Conservation (phyloP, 2,329 filamentous ascomycete genomes). For the Neurospora sp. region DNA sequence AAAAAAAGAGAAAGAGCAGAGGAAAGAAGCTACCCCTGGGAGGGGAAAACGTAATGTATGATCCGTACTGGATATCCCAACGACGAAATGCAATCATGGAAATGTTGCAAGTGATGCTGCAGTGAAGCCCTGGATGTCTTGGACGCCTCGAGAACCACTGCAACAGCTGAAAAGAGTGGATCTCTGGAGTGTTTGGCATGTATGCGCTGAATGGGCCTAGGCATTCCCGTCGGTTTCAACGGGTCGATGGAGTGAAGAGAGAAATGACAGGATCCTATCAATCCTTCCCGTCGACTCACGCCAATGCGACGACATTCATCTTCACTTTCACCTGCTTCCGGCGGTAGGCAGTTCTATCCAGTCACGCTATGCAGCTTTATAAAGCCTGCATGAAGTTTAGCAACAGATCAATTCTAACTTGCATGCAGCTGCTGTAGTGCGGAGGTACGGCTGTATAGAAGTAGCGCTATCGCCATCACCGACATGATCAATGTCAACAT, state of each 20-base stretch:
- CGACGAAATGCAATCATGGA: neutral
- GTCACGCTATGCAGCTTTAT: neutral
- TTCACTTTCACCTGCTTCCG: neutral
- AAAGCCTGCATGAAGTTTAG: neutral
- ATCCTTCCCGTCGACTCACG: neutral
- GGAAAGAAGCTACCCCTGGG: neutral
- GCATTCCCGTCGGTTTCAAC: neutral
- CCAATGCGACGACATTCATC: neutral
- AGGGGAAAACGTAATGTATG: neutral
- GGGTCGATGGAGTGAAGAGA: neutral
- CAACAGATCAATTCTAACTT: neutral
- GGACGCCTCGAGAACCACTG: neutral
- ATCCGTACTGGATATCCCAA: neutral
- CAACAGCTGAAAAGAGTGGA: neutral
- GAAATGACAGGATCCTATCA: neutral
- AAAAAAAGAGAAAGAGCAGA: neutral
- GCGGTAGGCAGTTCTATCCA: neutral
- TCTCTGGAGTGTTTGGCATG: neutral
- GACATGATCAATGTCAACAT: neutral
- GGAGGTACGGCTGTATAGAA: neutral
- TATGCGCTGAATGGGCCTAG: neutral
- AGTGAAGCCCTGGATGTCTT: neutral
- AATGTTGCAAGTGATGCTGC: neutral
- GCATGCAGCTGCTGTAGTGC: neutral
- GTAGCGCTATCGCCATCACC: neutral